Conservation (phyloP, 2,329 filamentous ascomycete species). For the Blastomyces percursus region DNA sequence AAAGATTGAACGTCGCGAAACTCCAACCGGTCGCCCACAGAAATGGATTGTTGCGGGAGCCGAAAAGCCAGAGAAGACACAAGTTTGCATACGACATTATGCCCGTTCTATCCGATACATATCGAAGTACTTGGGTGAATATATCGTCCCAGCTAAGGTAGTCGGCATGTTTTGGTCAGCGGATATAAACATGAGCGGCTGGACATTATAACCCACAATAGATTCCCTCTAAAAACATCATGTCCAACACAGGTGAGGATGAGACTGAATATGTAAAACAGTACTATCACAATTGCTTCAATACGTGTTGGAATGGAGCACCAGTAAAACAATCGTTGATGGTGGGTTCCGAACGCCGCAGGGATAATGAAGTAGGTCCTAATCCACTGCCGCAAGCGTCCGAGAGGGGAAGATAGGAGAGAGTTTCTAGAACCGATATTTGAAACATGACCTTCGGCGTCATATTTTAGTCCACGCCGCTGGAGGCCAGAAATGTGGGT, state of each 20-base stretch:
- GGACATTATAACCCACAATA: slow-evolving; percentile 33
- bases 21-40: slow-evolving; percentile 60
- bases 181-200: neutral
- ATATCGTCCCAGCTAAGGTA: slow-evolving; percentile 11
- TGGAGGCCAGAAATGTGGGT: slow-evolving; percentile 15
- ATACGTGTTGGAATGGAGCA: slow-evolving; percentile 40
- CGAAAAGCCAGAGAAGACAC: slow-evolving; percentile 55
- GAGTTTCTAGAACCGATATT: slow-evolving; percentile 1
- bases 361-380: slow-evolving; percentile 34
- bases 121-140: slow-evolving; percentile 39
- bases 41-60: slow-evolving; percentile 54
- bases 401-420: slow-evolving; percentile 6
- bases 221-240: slow-evolving; percentile 35
- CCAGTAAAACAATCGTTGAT: slow-evolving; percentile 32
- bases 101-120: slow-evolving; percentile 53
- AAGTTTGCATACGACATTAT: slow-evolving; percentile 54
- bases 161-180: neutral
- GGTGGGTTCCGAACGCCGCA: slow-evolving; percentile 33
- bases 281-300: slow-evolving; percentile 35
- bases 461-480: slow-evolving; percentile 2
- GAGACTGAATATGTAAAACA: slow-evolving; percentile 38
- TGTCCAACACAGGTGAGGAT: slow-evolving; percentile 37
- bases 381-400: slow-evolving; percentile 22
- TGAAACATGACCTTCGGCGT: slow-evolving; percentile 11
- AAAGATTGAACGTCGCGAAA: slow-evolving; percentile 55